Conservation (phyloP, 2,329 filamentous ascomycete species). For the Phialophora macrospora region DNA sequence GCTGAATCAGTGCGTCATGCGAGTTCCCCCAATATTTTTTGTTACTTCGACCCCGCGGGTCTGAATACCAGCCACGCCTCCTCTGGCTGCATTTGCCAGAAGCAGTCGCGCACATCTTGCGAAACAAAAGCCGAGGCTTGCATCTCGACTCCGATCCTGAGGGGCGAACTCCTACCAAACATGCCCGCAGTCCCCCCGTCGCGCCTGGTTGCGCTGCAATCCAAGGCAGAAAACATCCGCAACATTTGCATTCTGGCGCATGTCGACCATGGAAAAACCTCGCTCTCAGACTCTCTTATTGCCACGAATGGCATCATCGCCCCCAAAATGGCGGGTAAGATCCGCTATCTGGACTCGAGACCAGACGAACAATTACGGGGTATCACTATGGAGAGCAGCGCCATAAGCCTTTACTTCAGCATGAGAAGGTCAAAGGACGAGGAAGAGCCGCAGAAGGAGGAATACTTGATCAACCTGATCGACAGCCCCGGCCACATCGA, state of each 20-base stretch:
- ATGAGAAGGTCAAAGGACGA: slow-evolving; percentile 73
- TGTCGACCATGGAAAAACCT: slow-evolving; percentile 98
- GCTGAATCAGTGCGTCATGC: not conserved
- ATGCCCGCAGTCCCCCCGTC: slow-evolving; percentile 95
- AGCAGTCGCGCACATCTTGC: not conserved
- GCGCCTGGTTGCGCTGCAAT: slow-evolving; percentile 87
- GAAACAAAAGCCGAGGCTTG: not conserved
- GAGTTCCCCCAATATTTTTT: not conserved
- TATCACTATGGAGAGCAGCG: slow-evolving; percentile 99
- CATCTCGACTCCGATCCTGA: not conserved
- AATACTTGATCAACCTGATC: slow-evolving; percentile 96
- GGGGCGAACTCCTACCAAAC: not conserved
- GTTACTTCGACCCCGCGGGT: not conserved
- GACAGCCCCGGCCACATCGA: slow-evolving; percentile 98
- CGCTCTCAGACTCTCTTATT: slow-evolving; percentile 91
- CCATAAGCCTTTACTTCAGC: slow-evolving; percentile 94
- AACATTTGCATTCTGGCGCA: slow-evolving; percentile 98
- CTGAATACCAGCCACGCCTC: not conserved
- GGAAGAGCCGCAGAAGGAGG: slow-evolving; percentile 71
- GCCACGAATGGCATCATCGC: slow-evolving; percentile 99
- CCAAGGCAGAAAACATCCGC: slow-evolving; percentile 83
- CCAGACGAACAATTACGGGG: slow-evolving; percentile 94
- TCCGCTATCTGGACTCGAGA: slow-evolving; percentile 93
- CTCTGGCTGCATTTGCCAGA: not conserved
- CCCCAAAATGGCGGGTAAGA: slow-evolving; percentile 94